phyloP scores from a whole-genome alignment of 768 basidiomycete species.

The Coprinopsis cinerea region DNA sequence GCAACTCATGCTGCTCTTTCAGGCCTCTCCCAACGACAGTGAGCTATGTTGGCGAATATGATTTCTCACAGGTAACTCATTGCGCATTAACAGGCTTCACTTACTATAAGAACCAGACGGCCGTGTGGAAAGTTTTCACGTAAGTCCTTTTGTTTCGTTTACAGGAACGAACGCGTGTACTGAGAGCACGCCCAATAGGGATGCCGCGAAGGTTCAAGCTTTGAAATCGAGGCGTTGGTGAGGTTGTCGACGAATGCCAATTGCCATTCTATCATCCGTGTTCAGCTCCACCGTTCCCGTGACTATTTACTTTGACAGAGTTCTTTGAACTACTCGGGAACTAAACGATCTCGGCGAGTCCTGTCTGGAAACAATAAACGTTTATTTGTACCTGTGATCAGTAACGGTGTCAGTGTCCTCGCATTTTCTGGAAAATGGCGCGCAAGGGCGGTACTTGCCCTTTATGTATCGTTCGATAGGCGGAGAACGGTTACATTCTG shows the following conservation, averaged over 20 bases:
- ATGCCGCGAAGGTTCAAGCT: conserved; percentile 29
- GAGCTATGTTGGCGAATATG: conserved; percentile 8
- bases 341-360: too few species aligned
- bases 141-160: conserved; percentile 17
- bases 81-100: conserved; percentile 32
- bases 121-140: conserved; percentile 48
- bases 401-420: background rate
- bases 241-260: background rate
- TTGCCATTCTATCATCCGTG: background rate
- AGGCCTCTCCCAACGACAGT: conserved; percentile 56
- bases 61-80: background rate
- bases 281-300: background rate
- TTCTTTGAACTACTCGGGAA: background rate
- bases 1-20: background rate
- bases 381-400: background rate
- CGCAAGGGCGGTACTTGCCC: conserved; percentile 1
- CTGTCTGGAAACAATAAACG: background rate
- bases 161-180: background rate
- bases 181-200: conserved; percentile 15
- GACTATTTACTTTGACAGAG: too few species aligned
- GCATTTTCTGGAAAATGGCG: background rate
- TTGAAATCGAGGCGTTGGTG: conserved; percentile 22
- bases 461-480: conserved; percentile 1
- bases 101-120: conserved; percentile 47
- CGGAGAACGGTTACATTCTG: conserved; percentile 16